Evolutionary conservation across 768 basidiomycete genomes (phyloP), one percentile per base, ranked within the genome.

Genomic region (Leccinum imitatum): DNA sequence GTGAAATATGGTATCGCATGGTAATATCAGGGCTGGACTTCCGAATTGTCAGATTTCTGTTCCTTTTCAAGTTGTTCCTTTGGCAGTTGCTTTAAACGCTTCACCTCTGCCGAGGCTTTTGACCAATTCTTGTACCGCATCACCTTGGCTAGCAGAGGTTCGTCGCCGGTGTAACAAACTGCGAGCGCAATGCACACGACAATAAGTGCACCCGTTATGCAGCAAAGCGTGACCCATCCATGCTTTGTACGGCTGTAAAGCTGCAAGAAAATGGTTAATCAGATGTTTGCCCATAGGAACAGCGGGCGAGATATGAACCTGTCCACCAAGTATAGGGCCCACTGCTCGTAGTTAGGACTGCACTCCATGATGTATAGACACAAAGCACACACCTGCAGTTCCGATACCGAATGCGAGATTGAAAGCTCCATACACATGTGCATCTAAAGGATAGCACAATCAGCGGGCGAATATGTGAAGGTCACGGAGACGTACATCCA

Each of bases 361-460:
- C 44, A 30, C 23, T 21, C 10, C 53, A 41, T 41, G 17, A 25
- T 27, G 54, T 37, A 52, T 14, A 39, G 15, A 9, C 17, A 27
- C 15, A 33, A 56, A 46, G 13, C 17, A 75, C 82, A 70, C 63
- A 89, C 89, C 67, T 50, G 83, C 74, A 35, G 85, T 80, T 31
- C 87, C 89, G 58, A 87, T 68, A 2, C 86, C 89, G 61, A 85
- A 90, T 3, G 83, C 84, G 11, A 91, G 67, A 73, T 90, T 92
- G 68, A 89, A 90, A 1, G 84, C 85, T 4, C 84, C 89, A 65
- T 89, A 91, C 3, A 88, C 79, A 65, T 91, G 89, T 1, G 82
- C 89, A 71, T 87, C 90, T 91, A 64, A 30, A 21, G 25, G 19
- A 50, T 53, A 17, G 27, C 10, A 30, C 14, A 46, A 21, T 63